Evolutionary conservation across 179 eudicot species (phyloP).

Genomic region (Beta lomatogona): DNA sequence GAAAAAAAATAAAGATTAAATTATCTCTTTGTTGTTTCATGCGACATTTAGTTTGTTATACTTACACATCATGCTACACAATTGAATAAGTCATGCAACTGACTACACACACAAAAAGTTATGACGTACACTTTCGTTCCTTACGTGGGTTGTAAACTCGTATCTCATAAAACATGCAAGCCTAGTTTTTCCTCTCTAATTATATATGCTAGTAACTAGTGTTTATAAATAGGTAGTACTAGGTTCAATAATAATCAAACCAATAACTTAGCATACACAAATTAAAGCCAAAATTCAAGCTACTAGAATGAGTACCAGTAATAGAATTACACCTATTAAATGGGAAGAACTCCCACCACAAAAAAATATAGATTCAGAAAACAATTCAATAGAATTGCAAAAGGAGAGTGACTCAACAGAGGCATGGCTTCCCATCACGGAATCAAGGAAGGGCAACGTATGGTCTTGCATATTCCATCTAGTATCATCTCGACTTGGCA

Average conservation of each 20-base stretch:
- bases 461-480: constrained; percentile 39
- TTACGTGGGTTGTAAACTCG: background rate
- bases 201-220: too few species aligned
- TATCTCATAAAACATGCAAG: background rate
- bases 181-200: background rate
- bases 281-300: background rate
- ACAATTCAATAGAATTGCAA: background rate
- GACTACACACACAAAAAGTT: background rate
- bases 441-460: constrained; percentile 41
- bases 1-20: too few species aligned
- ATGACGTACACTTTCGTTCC: background rate
- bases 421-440: constrained; percentile 49
- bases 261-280: too few species aligned
- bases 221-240: too few species aligned
- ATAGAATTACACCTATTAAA: constrained; percentile 6
- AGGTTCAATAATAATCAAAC: too few species aligned
- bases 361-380: constrained; percentile 9
- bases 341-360: background rate
- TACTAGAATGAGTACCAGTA: constrained; percentile 17
- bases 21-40: too few species aligned
- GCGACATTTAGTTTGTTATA: background rate
- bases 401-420: constrained; percentile 25
- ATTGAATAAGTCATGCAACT: background rate
- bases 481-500: constrained; percentile 45
- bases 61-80: background rate